Percentiles rank a stretch among this genome's conserved stretches.
Conservation (phyloP, 78 protist genomes). For the Speleostelium caveatum region DNA sequence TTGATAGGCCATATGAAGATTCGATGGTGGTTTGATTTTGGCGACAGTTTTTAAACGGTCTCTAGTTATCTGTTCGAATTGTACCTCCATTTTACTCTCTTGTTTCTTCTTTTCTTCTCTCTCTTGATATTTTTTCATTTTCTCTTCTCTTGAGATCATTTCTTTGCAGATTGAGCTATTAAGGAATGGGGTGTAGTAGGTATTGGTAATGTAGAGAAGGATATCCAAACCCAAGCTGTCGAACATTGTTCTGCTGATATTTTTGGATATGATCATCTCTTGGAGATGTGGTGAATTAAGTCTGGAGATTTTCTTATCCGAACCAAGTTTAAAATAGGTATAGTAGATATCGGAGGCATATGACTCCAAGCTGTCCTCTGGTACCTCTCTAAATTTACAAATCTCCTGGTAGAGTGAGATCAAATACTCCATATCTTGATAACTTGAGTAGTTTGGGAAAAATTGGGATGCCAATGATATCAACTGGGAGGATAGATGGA, state of each 20-base stretch:
- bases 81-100: conserved; percentile 45
- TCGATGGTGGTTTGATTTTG: not conserved
- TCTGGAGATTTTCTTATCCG: conserved; percentile 32
- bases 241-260: conserved; percentile 18
- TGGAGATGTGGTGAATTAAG: not conserved
- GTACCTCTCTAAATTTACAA: conserved; percentile 6
- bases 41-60: conserved; percentile 12
- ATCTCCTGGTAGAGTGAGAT: conserved; percentile 29
- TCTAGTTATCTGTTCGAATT: conserved; percentile 54
- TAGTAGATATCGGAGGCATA: conserved; percentile 40
- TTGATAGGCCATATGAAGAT: not conserved
- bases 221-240: conserved; percentile 14
- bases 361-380: conserved; percentile 15
- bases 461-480: conserved; percentile 25
- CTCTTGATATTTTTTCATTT: conserved; percentile 56
- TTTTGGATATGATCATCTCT: conserved; percentile 15
- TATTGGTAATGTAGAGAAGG: conserved; percentile 34
- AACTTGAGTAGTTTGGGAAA: not conserved
- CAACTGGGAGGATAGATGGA: conserved; percentile 5
- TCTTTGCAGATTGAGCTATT: conserved; percentile 36
- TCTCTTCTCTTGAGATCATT: conserved; percentile 67
- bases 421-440: conserved; percentile 16
- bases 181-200: conserved; percentile 29
- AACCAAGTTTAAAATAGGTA: conserved; percentile 20
- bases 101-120: conserved; percentile 40